phyloP scores from a whole-genome alignment of 2,329 filamentous ascomycete genomes.

The Penicillium sp. region DNA sequence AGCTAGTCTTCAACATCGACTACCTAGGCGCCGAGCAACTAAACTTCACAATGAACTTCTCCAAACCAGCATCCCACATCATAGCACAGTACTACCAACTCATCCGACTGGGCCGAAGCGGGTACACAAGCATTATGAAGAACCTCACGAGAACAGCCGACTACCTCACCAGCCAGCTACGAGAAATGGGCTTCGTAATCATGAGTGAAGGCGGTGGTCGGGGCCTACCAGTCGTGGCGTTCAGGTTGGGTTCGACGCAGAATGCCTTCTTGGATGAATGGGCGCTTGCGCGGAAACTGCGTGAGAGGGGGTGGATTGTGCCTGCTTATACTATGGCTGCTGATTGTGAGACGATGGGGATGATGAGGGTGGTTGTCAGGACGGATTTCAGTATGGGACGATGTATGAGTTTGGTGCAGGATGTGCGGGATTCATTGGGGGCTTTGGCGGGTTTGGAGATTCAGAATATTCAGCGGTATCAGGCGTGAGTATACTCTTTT shows the following conservation, averaged over 20 bases:
- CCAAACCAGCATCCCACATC: constrained; percentile 84
- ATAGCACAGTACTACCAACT: constrained; percentile 97
- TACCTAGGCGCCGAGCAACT: constrained; percentile 92
- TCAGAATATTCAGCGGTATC: constrained; percentile 10
- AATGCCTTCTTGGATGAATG: constrained; percentile 61
- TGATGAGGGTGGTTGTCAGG: constrained; percentile 81
- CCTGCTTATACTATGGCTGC: constrained; percentile 95
- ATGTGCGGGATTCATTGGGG: constrained; percentile 66
- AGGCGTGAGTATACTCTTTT: constrained; percentile 5
- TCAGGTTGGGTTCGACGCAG: constrained; percentile 57
- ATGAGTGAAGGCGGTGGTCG: constrained; percentile 69
- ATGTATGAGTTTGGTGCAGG: constrained; percentile 65
- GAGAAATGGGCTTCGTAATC: constrained; percentile 70
- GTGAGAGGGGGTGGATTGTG: constrained; percentile 79
- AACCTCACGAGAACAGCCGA: constrained; percentile 82
- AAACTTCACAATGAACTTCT: constrained; percentile 95
- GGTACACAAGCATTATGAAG: constrained; percentile 42
- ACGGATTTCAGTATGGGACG: constrained; percentile 78
- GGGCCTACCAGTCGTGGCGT: constrained; percentile 80
- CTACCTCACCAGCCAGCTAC: constrained; percentile 65
- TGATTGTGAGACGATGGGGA: constrained; percentile 69
- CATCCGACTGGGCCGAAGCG: constrained; percentile 63
- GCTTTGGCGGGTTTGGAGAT: constrained; percentile 62
- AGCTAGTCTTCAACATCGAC: constrained; percentile 98
- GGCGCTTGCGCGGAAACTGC: constrained; percentile 68